A percentile compares a stretch with the other conserved stretches of the same genome.
Evolutionary conservation across 192 early-diverging fungal genomes (phyloP).

Genomic region (Hyaloraphidium curvatum): DNA sequence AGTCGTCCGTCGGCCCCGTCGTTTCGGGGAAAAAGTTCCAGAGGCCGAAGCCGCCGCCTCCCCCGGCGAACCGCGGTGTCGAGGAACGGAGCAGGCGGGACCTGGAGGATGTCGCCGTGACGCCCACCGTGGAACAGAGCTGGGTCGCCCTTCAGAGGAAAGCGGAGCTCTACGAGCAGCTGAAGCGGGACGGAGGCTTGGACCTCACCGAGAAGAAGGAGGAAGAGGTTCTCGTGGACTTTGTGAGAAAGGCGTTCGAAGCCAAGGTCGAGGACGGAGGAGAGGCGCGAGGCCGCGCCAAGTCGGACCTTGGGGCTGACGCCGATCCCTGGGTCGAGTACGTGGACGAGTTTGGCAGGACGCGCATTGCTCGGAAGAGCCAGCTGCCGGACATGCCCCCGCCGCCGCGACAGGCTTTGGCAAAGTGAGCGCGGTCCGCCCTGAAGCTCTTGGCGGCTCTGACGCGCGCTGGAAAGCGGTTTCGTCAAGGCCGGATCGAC

Average conservation of each 20-base stretch:
- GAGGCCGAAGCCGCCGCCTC: too few relatives aligned
- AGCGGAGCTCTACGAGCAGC: constrained; percentile 35
- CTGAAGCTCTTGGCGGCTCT: constrained; percentile 2
- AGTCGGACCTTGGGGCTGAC: constrained; percentile 11
- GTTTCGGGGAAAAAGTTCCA: too few relatives aligned
- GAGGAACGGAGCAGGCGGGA: too few relatives aligned
- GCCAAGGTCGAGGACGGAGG: neutral
- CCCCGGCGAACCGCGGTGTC: too few relatives aligned
- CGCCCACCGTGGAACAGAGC: constrained; percentile 19
- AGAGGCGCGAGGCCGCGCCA: neutral
- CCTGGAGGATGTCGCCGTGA: constrained; percentile 13
- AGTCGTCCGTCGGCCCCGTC: too few relatives aligned
- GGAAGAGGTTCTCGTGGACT: constrained; percentile 34
- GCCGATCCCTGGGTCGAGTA: constrained; percentile 58
- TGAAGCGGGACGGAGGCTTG: constrained; percentile 16
- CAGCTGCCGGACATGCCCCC: constrained; percentile 17
- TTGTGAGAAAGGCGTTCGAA: constrained; percentile 17
- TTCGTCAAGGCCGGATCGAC: neutral
- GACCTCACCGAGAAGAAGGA: constrained; percentile 15
- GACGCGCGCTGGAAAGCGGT: neutral
- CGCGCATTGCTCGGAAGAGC: constrained; percentile 35
- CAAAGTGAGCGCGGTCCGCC: neutral
- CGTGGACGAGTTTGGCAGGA: constrained; percentile 54
- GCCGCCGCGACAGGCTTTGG: neutral
- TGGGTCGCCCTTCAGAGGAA: constrained; percentile 34